Conservation (phyloP, 306 rosid species). For the Calophaca sinica region DNA sequence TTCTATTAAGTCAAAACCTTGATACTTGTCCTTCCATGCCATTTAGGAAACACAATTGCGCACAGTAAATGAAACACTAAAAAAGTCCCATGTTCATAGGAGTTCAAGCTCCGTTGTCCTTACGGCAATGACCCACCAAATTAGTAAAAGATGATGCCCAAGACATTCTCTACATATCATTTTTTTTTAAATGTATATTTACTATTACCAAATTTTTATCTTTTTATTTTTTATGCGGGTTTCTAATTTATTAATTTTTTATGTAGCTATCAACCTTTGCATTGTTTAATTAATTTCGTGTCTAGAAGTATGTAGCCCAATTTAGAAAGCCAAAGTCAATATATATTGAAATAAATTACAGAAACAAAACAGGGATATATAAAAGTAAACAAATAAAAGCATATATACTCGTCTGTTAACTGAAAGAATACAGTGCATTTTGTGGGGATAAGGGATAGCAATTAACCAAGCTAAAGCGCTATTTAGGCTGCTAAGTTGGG, state of each 20-base stretch:
- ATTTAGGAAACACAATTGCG: slow-evolving; percentile 33
- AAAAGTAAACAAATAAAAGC: slow-evolving; percentile 46
- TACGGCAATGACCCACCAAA: slow-evolving; percentile 64
- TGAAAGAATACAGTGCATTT: slow-evolving; percentile 46
- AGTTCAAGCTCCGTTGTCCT: slow-evolving; percentile 72
- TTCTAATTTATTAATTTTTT: not conserved
- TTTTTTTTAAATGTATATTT: slow-evolving; percentile 33
- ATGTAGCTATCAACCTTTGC: slow-evolving; percentile 20
- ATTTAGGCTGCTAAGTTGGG: slow-evolving; percentile 69
- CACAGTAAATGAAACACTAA: slow-evolving; percentile 45
- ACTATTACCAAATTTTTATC: not conserved
- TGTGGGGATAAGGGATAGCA: slow-evolving; percentile 47
- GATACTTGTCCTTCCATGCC: slow-evolving; percentile 61
- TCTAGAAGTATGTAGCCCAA: slow-evolving; percentile 51
- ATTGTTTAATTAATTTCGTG: slow-evolving; percentile 37
- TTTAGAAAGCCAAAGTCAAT: slow-evolving; percentile 66
- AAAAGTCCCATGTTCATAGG: slow-evolving; percentile 44
- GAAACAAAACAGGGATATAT: not conserved
- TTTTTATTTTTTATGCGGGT: not conserved
- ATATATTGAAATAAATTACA: slow-evolving; percentile 33
- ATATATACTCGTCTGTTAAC: slow-evolving; percentile 58
- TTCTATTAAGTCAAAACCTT: slow-evolving; percentile 80
- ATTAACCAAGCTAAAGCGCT: slow-evolving; percentile 51
- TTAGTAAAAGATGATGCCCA: not conserved
- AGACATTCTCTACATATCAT: slow-evolving; percentile 55